These are phyloP conservation scores for Leccinum longicurvipes DNA, from an alignment of 768 basidiomycete species.

Conservation along the genomic window DNA sequence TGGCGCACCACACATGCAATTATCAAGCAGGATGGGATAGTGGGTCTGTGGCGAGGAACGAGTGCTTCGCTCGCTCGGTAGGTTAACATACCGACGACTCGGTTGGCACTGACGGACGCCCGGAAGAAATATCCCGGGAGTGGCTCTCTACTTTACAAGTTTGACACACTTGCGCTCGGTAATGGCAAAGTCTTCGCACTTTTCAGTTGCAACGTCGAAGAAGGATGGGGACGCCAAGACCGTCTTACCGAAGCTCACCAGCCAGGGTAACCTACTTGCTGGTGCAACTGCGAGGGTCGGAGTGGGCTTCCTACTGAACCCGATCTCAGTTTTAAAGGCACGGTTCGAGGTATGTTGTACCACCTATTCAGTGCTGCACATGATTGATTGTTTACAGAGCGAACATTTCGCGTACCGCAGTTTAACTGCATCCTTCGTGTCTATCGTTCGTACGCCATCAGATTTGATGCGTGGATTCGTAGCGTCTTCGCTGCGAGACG, in stretches of 20 bases:
- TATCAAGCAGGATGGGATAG: conserved; percentile 56
- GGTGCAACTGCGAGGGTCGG: conserved; percentile 79
- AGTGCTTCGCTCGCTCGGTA: conserved; percentile 73
- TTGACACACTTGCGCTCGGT: conserved; percentile 77
- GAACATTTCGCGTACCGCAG: conserved; percentile 71
- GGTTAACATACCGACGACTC: conserved; percentile 2
- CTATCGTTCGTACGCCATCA: conserved; percentile 62
- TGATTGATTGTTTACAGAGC: conserved; percentile 47
- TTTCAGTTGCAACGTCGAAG: conserved; percentile 37
- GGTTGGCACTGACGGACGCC: conserved; percentile 1
- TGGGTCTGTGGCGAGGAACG: conserved; percentile 88
- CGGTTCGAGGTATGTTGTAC: conserved; percentile 73
- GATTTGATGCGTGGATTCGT: conserved; percentile 84
- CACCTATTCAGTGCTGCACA: background rate
- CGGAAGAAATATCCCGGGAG: conserved; percentile 84
- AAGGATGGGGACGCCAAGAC: conserved; percentile 36
- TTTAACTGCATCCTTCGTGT: conserved; percentile 53
- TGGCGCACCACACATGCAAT: conserved; percentile 55
- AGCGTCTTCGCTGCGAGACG: conserved; percentile 89
- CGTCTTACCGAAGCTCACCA: conserved; percentile 67
- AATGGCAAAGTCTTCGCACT: conserved; percentile 72
- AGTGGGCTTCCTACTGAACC: conserved; percentile 85
- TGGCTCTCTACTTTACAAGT: conserved; percentile 87
- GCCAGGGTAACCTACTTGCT: conserved; percentile 78
- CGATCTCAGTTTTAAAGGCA: conserved; percentile 88